Base-by-base conservation (phyloP, 495 filamentous ascomycete species). In the Podospora pseudopauciseta region DNA sequence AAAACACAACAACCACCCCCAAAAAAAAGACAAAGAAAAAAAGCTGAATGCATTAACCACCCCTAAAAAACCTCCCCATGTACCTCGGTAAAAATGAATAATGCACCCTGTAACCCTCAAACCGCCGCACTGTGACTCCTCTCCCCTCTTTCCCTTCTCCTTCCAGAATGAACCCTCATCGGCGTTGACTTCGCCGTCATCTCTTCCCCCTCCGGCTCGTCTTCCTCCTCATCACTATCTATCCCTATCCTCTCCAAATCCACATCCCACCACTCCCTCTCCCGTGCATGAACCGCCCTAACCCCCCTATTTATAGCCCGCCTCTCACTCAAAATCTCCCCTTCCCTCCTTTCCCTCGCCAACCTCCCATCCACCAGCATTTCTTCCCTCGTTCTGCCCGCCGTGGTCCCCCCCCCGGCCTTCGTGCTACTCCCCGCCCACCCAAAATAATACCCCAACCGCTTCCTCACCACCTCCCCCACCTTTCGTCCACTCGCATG, bases 371-470 rank as follows among this genome's bases (percentile, higher is more conserved):
- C 82, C 27, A 78, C 74, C 44, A 79, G 71, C 75, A 80, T 77
- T 68, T 86, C 84, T 64, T 85, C 82, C 60, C 79, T 72, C 15
- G 73, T 79, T 13, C 82, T 74, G 0, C 82, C 82, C 16, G 55
- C 55, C n/a, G 67, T 67, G 5, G 68, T 57, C 62, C 68, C 39
- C 16, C 34, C 68, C 49, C 44, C 39, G 63, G 32, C 68, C 67
- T 9, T 64, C 68, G 44, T 72, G 63, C 20, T 27, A 66, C 65
- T 60, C 11, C 71, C 72, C 76, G 4, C 30, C 30, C 73, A 2
- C 74, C 80, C 82, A 80, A 70, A 76, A 83, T 16, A 80, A 82
- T 49, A 49, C 39, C 78, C 70, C 80, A 0, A 13, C 16, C 59
- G 11, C 59, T 32, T 27, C 59, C 16, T 18, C 19, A 27, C 23